phyloP scores from a whole-genome alignment of 768 basidiomycete genomes.

The Lentinula edodes region DNA sequence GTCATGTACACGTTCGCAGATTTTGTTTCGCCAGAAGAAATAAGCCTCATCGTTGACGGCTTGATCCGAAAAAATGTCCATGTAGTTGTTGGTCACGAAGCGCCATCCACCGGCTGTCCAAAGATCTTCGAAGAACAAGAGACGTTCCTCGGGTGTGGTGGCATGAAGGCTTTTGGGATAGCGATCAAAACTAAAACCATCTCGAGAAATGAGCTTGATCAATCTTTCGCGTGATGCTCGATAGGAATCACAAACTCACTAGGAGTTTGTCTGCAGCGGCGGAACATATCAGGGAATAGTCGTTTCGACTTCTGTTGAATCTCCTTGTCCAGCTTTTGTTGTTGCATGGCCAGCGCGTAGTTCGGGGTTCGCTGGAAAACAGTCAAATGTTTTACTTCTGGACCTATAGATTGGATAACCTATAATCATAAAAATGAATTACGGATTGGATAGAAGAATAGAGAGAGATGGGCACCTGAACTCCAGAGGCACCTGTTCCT shows the following conservation, averaged over 20 bases:
- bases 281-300: slow-evolving; percentile 14
- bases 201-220: neutral
- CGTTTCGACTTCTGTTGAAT: slow-evolving; percentile 13
- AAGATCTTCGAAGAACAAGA: slow-evolving; percentile 15
- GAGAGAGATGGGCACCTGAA: slow-evolving; percentile 11
- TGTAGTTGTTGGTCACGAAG: slow-evolving; percentile 13
- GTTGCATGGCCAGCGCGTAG: slow-evolving; percentile 17
- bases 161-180: slow-evolving; percentile 10
- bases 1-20: slow-evolving; percentile 13
- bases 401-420: slow-evolving; percentile 16
- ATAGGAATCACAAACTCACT: neutral
- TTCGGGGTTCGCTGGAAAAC: slow-evolving; percentile 24
- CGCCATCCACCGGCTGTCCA: slow-evolving; percentile 18
- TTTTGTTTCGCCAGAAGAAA: slow-evolving; percentile 20
- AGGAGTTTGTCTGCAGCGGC: slow-evolving; percentile 16
- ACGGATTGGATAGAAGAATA: neutral
- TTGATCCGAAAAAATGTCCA: slow-evolving; percentile 12
- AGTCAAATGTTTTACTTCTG: slow-evolving; percentile 15
- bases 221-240: neutral
- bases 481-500: slow-evolving; percentile 21
- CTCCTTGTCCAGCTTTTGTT: slow-evolving; percentile 11
- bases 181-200: slow-evolving; percentile 13
- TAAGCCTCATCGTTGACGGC: slow-evolving; percentile 18
- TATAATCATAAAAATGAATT: neutral
- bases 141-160: slow-evolving; percentile 16